These are phyloP conservation scores for Sesbania bispinosa DNA, from an alignment of 306 rosid genomes.

Conservation along the genomic window DNA sequence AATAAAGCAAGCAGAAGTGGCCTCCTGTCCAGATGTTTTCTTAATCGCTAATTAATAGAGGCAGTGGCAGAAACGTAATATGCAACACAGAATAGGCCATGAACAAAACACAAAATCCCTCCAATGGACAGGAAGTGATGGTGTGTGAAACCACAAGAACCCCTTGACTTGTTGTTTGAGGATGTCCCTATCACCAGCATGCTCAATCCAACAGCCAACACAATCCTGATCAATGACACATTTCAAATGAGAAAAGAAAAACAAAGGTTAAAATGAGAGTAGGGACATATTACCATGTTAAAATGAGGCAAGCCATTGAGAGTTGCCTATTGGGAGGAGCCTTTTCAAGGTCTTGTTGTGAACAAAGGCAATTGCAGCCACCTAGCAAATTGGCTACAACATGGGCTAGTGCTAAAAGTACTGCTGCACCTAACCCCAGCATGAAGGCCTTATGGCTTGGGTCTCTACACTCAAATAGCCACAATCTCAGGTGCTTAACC, in stretches of 20 bases:
- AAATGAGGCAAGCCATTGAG: conserved; percentile 71
- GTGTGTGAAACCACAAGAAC: conserved; percentile 90
- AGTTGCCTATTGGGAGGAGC: conserved; percentile 68
- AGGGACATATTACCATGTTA: conserved; percentile 64
- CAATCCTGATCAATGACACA: conserved; percentile 52
- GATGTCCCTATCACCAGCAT: conserved; percentile 83
- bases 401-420: conserved; percentile 69
- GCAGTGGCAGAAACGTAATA: conserved; percentile 78
- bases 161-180: conserved; percentile 69
- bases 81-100: conserved; percentile 69
- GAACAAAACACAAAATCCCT: conserved; percentile 88
- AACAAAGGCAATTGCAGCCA: conserved; percentile 77
- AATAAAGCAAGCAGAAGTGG: conserved; percentile 22
- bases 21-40: conserved; percentile 28
- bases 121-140: conserved; percentile 93
- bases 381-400: conserved; percentile 67
- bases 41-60: conserved; percentile 33
- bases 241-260: background rate
- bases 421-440: conserved; percentile 75
- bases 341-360: conserved; percentile 61
- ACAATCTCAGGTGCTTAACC: conserved; percentile 77
- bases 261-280: background rate
- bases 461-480: conserved; percentile 94
- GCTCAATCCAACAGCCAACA: conserved; percentile 73
- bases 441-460: conserved; percentile 83